A percentile compares a stretch with the other conserved stretches of the same genome.
These are phyloP conservation scores for Chrysopogon serrulatus DNA, from an alignment of 176 grass and related monocot genomes.

Conservation along the genomic window DNA sequence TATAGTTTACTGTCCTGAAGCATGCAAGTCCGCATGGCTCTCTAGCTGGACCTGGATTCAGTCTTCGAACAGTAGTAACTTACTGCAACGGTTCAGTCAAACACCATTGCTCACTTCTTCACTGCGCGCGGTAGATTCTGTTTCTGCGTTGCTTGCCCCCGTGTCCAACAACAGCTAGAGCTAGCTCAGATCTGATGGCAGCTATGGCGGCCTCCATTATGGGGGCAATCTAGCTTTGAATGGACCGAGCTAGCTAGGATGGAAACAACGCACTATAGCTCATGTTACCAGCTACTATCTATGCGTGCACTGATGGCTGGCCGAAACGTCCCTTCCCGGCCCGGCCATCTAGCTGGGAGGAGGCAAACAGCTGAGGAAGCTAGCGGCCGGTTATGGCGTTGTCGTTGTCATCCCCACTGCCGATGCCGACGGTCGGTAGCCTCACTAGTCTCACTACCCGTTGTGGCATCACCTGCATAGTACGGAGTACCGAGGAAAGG, in stretches of 20 bases:
- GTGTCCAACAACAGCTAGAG: not conserved
- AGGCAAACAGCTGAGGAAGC: no score
- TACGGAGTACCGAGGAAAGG: not conserved
- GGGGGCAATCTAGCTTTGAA: not conserved
- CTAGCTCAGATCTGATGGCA: not conserved
- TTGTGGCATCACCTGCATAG: conserved; percentile 9
- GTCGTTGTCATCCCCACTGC: not conserved
- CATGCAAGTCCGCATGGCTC: no score
- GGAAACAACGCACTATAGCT: not conserved
- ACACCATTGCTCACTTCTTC: not conserved
- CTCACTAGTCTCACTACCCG: not conserved
- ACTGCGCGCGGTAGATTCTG: not conserved
- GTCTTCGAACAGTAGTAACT: not conserved
- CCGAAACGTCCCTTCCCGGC: conserved; percentile 9
- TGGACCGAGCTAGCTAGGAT: not conserved
- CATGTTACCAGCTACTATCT: not conserved
- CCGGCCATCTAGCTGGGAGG: not conserved
- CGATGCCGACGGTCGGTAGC: not conserved
- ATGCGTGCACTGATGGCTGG: not conserved
- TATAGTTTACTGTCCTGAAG: not conserved
- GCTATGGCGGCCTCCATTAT: not conserved
- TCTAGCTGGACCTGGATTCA: not conserved
- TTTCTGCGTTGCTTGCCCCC: not conserved
- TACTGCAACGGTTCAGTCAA: no score
- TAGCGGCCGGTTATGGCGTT: not conserved